Conservation (phyloP, 495 filamentous ascomycete genomes). For the Penicillium malachiteum region DNA sequence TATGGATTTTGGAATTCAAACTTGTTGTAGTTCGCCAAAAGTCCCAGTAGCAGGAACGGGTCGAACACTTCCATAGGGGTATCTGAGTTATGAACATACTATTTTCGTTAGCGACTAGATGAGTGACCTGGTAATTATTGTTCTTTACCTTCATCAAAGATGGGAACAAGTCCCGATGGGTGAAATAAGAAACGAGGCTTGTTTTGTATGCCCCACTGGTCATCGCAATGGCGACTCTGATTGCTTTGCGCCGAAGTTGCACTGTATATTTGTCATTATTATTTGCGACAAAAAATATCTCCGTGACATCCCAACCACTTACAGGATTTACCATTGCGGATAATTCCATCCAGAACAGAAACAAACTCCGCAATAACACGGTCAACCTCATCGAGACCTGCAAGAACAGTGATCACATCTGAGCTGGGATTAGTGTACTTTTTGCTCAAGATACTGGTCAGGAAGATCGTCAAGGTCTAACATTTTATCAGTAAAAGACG, state of each 20-base stretch:
- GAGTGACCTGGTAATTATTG: neutral
- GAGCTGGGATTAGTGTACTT: slow-evolving; percentile 95
- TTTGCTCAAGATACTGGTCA: slow-evolving; percentile 76
- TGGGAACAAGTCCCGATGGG: slow-evolving; percentile 90
- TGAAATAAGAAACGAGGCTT: slow-evolving; percentile 90
- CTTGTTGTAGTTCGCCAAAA: slow-evolving; percentile 98
- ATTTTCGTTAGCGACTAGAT: neutral
- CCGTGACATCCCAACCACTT: slow-evolving; percentile 27
- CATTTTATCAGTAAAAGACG: slow-evolving; percentile 37
- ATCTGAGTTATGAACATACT: slow-evolving; percentile 87
- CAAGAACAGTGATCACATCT: slow-evolving; percentile 86
- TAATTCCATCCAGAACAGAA: slow-evolving; percentile 71
- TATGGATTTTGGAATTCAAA: slow-evolving; percentile 99
- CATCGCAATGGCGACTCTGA: slow-evolving; percentile 77
- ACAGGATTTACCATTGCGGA: slow-evolving; percentile 75
- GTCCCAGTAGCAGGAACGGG: slow-evolving; percentile 78
- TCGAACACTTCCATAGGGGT: slow-evolving; percentile 59
- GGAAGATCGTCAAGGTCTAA: slow-evolving; percentile 87
- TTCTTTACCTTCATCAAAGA: slow-evolving; percentile 82
- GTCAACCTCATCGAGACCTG: slow-evolving; percentile 86
- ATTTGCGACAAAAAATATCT: neutral
- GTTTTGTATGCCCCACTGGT: slow-evolving; percentile 94
- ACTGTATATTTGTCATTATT: slow-evolving; percentile 41
- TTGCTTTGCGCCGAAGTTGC: slow-evolving; percentile 72
- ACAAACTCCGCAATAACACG: slow-evolving; percentile 86